Evolutionary conservation across 2,329 filamentous ascomycete genomes (phyloP).

Genomic region (Pseudogymnoascus sp.): DNA sequence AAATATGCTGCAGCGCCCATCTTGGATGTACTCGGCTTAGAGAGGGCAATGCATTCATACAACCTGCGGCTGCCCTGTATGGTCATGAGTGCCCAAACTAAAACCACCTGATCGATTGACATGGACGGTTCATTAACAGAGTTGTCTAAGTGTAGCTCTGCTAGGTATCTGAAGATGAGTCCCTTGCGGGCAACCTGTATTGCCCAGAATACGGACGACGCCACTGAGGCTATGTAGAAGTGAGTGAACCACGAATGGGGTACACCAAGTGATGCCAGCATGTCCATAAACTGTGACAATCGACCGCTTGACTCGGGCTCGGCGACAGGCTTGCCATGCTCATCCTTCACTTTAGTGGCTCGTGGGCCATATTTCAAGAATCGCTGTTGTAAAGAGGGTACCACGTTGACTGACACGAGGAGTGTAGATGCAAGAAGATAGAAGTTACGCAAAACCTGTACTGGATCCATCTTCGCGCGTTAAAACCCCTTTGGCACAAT

Average conservation of each 20-base stretch:
- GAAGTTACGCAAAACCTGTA: slow-evolving; percentile 21
- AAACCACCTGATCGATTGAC: slow-evolving; percentile 50
- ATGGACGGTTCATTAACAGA: slow-evolving; percentile 32
- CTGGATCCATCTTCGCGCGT: slow-evolving; percentile 19
- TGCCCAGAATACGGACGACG: slow-evolving; percentile 66
- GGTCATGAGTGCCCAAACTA: slow-evolving; percentile 65
- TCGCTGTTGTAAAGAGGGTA: slow-evolving; percentile 22
- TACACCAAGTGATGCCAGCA: slow-evolving; percentile 36
- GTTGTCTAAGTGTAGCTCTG: slow-evolving; percentile 25
- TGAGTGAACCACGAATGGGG: slow-evolving; percentile 85
- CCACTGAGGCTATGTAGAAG: slow-evolving; percentile 70
- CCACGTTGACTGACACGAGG: slow-evolving; percentile 21
- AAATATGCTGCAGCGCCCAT: slow-evolving; percentile 87
- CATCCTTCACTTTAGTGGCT: slow-evolving; percentile 10
- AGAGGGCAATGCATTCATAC: slow-evolving; percentile 61
- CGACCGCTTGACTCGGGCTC: background rate
- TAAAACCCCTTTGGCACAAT: background rate
- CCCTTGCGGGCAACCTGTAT: slow-evolving; percentile 52
- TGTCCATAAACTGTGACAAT: slow-evolving; percentile 17
- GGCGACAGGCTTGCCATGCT: slow-evolving; percentile 6
- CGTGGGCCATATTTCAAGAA: slow-evolving; percentile 28
- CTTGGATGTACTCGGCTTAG: slow-evolving; percentile 54
- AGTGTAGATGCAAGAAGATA: slow-evolving; percentile 22
- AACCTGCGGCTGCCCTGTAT: slow-evolving; percentile 68
- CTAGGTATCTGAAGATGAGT: slow-evolving; percentile 41